Evolutionary conservation across 1,284 basidiomycete species (phyloP).

Genomic region (Boletus smithii): DNA sequence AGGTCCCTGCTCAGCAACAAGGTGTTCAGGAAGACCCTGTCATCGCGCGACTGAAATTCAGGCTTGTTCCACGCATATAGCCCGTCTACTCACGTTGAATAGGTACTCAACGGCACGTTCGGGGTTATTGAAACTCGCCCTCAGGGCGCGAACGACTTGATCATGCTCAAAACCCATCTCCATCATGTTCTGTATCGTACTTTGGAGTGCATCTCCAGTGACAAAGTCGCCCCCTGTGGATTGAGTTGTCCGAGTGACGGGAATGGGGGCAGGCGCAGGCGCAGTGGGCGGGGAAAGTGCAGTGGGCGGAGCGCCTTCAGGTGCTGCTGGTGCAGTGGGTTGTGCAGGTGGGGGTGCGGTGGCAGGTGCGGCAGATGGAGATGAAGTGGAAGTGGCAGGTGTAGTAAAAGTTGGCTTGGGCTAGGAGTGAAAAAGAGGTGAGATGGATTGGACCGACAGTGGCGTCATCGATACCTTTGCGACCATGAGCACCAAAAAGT

Average conservation of each 20-base stretch:
- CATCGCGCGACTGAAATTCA: background rate
- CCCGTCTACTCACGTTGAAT: constrained; percentile 69
- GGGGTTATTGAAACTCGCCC: constrained; percentile 97
- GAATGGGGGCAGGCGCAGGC: constrained; percentile 34
- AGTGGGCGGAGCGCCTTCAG: constrained; percentile 9
- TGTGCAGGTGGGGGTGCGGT: constrained; percentile 34
- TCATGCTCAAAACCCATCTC: constrained; percentile 96
- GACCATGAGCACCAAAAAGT: constrained; percentile 98
- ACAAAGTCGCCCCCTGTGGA: constrained; percentile 56
- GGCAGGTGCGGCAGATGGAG: constrained; percentile 29
- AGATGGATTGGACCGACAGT: background rate
- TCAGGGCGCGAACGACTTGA: constrained; percentile 81
- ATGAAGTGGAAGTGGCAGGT: constrained; percentile 31
- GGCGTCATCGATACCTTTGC: constrained; percentile 66
- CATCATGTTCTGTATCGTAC: constrained; percentile 77
- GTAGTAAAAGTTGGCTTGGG: constrained; percentile 52
- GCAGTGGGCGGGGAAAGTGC: constrained; percentile 11
- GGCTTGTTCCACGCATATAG: constrained; percentile 7
- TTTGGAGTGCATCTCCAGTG: constrained; percentile 72
- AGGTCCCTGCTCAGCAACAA: constrained; percentile 37
- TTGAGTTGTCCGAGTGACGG: constrained; percentile 21
- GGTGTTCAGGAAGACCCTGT: constrained; percentile 77
- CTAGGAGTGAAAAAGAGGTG: constrained; percentile 32
- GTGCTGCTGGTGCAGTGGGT: constrained; percentile 27
- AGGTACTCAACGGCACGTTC: constrained; percentile 98